Base-by-base conservation (phyloP, 345 rosid genomes). In the Sapria himalayana region DNA sequence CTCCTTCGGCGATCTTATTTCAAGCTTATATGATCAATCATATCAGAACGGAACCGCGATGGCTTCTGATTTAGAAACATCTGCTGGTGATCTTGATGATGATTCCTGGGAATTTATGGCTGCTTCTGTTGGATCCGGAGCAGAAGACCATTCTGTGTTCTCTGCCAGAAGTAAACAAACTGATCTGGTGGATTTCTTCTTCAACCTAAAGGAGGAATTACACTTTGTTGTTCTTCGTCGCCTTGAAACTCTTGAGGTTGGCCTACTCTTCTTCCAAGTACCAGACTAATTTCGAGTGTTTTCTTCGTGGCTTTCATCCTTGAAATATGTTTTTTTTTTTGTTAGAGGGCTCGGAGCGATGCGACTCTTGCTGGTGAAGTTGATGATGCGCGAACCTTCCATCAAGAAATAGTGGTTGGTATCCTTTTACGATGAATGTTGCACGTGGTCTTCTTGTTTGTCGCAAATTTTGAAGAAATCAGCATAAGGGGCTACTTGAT, bases 91-190 rank as follows among this genome's bases (percentile, higher is more conserved):
- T 59, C 66, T 64, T 59, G 70, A 69, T 49, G 82, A 67, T 57
- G 66, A 67, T 59, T 56, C 76, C 22, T 89, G 94, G 94, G 82
- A 78, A 45, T 76, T 70, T 67, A 65, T 68, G 63, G 67, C 24
- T 62, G 68, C 73, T 9, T 41, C 52, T 43, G 36, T 55, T 25
- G 70, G 57, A 53, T 41, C 55, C 22, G 25, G 19, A 44, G 49
- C 25, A 48, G 55, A 48, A 59, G 58, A 48, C 36, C 58, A 34
- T 14, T 51, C 48, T 27, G 20, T 16, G 16, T 27, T 34, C 40
- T 55, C 52, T 21, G 57, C 50, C 39, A 24, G 54, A 33, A 16
- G 33, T 15, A 57, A 56, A 55, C 51, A 10, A 34, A 53, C 53
- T 39, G 69, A 69, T 54, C 78, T 37, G 48, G 41, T 49, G 35